Evolutionary conservation across 805 yeast genomes (phyloP), one percentile per base, ranked within the genome.

Genomic region (Hanseniaspora vineae): DNA sequence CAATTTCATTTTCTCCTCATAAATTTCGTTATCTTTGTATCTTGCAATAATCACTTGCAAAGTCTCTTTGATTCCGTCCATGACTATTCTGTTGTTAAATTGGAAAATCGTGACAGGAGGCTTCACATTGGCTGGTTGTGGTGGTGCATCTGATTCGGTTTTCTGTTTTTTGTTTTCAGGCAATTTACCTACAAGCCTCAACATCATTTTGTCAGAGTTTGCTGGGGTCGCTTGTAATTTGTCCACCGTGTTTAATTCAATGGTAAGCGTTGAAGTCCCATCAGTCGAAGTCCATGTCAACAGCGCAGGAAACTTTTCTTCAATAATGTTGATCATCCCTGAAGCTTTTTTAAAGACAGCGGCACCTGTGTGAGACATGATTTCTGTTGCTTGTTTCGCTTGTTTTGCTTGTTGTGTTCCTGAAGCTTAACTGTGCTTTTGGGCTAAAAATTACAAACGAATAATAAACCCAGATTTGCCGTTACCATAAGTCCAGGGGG

Each of bases 211-310:
- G 13, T 80, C 82, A 23, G 79, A 71, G 0, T 76, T 64, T 13
- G 80, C 79, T 6, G 85, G 80, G 0, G 92, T 76, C 1, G 86
- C 89, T 58, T 82, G 84, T 17, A 85, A 61, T 50, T 73, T 67
- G 3, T 66, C 66, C 18, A 76, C 69, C 1, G 69, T 61, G 40
- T 69, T 70, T 39, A 77, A 60, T 1, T 59, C 60, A 11, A 76
- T 67, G 20, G 56, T 50, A 13, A 71, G 69, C 3, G 67, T 56
- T 17, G 67, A 64, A 53, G 76, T 81, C 4, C 81, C 78, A 44
- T 80, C 77, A 46, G 66, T 60, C 3, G 66, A 59, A 62, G 69
- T 69, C 85, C 85, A 80, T 18, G 65, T 62, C 35, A 80, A 61
- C 42, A 67, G 66, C 0, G 83, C 76, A 0, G 84, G 84, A 1